Conservation (phyloP, 2,329 filamentous ascomycete genomes). For the Trichoderma sp. region DNA sequence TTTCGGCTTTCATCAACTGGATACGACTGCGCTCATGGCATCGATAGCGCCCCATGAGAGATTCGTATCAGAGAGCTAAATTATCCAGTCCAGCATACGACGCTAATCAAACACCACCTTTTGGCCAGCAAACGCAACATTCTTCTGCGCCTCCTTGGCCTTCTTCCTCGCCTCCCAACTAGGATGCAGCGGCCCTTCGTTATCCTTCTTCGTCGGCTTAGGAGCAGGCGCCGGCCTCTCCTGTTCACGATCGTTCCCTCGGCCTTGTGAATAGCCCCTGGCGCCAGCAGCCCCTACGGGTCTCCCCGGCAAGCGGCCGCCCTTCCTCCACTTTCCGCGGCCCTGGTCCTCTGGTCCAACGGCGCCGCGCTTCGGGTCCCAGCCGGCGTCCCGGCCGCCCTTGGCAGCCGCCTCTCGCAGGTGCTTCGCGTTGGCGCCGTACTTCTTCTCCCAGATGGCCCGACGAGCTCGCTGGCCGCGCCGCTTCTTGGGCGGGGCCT, state of each 20-base stretch:
- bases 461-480: slow-evolving; percentile 78
- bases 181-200: slow-evolving; percentile 58
- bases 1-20: neutral
- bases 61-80: no score
- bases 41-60: no score
- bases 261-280: slow-evolving; percentile 18
- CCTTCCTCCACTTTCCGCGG: slow-evolving; percentile 55
- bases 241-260: slow-evolving; percentile 19
- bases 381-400: slow-evolving; percentile 52
- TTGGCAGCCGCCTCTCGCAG: slow-evolving; percentile 46
- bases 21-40: no score
- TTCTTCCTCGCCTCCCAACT: slow-evolving; percentile 36
- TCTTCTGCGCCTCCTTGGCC: slow-evolving; percentile 33
- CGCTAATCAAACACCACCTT: slow-evolving; percentile 36
- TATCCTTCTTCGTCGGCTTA: slow-evolving; percentile 46
- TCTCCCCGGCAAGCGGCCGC: slow-evolving; percentile 40
- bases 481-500: slow-evolving; percentile 61
- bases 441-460: slow-evolving; percentile 80
- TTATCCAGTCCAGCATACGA: neutral
- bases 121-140: slow-evolving; percentile 31
- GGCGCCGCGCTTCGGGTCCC: slow-evolving; percentile 61
- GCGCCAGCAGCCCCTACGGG: neutral
- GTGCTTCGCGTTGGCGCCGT: slow-evolving; percentile 70
- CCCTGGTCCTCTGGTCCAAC: slow-evolving; percentile 48
- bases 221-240: slow-evolving; percentile 31